Evolutionary conservation across 2,329 filamentous ascomycete genomes (phyloP).

Genomic region (Cercospora sp.): DNA sequence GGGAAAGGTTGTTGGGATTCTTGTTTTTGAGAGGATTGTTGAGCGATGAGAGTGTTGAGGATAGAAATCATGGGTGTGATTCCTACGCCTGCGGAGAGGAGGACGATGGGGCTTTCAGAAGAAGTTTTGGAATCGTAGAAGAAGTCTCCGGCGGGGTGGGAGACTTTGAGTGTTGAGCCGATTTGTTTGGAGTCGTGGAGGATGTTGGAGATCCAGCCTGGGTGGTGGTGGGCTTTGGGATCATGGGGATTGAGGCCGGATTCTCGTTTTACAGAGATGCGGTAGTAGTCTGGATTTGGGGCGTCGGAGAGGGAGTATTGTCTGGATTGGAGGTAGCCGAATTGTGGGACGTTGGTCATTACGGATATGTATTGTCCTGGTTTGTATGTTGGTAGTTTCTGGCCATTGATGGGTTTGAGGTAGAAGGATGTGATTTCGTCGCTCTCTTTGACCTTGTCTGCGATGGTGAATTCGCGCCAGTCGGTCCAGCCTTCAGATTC

Average conservation of each 20-base stretch:
- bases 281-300: conserved; percentile 61
- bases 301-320: conserved; percentile 73
- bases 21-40: background rate
- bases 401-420: conserved; percentile 62
- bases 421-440: conserved; percentile 71
- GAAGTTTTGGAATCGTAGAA: conserved; percentile 55
- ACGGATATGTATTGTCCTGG: conserved; percentile 74
- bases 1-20: conserved; percentile 22
- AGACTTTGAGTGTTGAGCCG: conserved; percentile 64
- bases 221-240: conserved; percentile 52
- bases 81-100: conserved; percentile 69
- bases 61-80: conserved; percentile 67
- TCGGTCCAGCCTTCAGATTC: conserved; percentile 62
- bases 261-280: conserved; percentile 71
- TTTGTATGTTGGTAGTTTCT: conserved; percentile 61
- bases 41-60: conserved; percentile 54
- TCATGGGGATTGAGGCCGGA: conserved; percentile 52
- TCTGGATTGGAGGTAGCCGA: conserved; percentile 64
- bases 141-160: conserved; percentile 64
- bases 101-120: conserved; percentile 55
- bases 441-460: conserved; percentile 64
- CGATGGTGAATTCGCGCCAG: conserved; percentile 68
- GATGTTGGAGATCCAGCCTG: conserved; percentile 68
- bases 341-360: conserved; percentile 57
- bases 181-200: conserved; percentile 62